These are phyloP conservation scores for Aspergillus nanangensis DNA, from an alignment of 495 filamentous ascomycete genomes.

Conservation along the genomic window DNA sequence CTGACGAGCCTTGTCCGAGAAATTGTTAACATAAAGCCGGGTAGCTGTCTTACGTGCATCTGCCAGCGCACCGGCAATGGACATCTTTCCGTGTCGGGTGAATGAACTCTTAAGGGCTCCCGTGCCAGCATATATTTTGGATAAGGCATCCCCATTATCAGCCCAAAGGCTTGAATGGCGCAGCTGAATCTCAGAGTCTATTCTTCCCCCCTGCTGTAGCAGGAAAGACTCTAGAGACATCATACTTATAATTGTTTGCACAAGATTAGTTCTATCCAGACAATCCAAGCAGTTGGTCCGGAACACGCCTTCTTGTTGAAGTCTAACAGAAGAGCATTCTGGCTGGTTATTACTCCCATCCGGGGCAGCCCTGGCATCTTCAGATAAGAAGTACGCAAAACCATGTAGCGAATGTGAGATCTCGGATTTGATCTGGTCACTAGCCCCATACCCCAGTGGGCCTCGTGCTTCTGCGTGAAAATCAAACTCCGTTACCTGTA, in stretches of 20 bases:
- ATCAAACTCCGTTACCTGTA: slow-evolving; percentile 82
- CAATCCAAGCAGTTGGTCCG: slow-evolving; percentile 96
- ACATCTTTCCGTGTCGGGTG: slow-evolving; percentile 95
- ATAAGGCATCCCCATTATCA: slow-evolving; percentile 95
- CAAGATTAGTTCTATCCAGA: slow-evolving; percentile 90
- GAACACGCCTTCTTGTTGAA: slow-evolving; percentile 93
- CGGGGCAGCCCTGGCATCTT: slow-evolving; percentile 38
- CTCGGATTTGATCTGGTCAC: slow-evolving; percentile 67
- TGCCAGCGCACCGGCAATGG: slow-evolving; percentile 85
- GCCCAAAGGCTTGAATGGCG: slow-evolving; percentile 92
- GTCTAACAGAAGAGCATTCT: slow-evolving; percentile 60
- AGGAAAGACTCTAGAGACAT: slow-evolving; percentile 86
- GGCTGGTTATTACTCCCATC: slow-evolving; percentile 21
- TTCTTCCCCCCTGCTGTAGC: slow-evolving; percentile 57
- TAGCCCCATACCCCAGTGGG: slow-evolving; percentile 82
- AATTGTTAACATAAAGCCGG: slow-evolving; percentile 94
- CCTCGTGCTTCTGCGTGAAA: slow-evolving; percentile 93
- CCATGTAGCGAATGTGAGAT: slow-evolving; percentile 73
- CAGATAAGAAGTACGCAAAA: slow-evolving; percentile 87
- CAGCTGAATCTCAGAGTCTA: slow-evolving; percentile 78
- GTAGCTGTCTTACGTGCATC: slow-evolving; percentile 94
- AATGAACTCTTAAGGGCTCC: slow-evolving; percentile 94
- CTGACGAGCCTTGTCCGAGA: slow-evolving; percentile 87
- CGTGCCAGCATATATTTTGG: slow-evolving; percentile 94
- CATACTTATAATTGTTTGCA: slow-evolving; percentile 89